A percentile compares a stretch with the other conserved stretches of the same genome.
phyloP scores from a whole-genome alignment of 1,284 basidiomycete genomes.

The Trichosporon ovoides region DNA sequence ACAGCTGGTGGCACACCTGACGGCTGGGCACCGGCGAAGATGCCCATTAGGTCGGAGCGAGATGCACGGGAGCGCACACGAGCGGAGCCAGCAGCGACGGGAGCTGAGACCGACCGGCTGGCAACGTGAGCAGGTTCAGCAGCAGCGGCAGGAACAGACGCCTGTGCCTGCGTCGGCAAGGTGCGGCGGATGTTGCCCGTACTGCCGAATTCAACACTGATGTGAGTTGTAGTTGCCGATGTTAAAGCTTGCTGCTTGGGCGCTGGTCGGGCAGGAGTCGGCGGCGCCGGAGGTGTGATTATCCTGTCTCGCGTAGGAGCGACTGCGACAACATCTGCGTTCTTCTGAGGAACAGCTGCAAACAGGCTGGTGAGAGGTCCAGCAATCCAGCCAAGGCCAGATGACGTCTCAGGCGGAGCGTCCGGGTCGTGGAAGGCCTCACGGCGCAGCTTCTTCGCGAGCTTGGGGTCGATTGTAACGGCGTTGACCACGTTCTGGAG shows the following conservation, averaged over 20 bases:
- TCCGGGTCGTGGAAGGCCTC: constrained; percentile 57
- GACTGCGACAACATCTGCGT: constrained; percentile 12
- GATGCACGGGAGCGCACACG: constrained; percentile 28
- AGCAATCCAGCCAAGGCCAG: constrained; percentile 64
- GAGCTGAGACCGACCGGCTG: constrained; percentile 2
- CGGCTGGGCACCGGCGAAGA: constrained; percentile 71
- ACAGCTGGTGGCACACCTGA: constrained; percentile 47
- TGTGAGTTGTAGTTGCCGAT: constrained; percentile 78
- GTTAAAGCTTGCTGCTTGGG: constrained; percentile 75
- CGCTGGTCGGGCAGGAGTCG: constrained; percentile 47
- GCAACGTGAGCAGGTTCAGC: neutral
- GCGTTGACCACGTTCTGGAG: constrained; percentile 84
- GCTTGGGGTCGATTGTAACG: constrained; percentile 76
- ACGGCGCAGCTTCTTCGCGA: constrained; percentile 62
- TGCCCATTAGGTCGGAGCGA: constrained; percentile 53
- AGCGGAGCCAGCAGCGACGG: neutral
- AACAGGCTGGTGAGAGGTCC: constrained; percentile 49
- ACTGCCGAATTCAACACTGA: constrained; percentile 87
- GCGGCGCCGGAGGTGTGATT: constrained; percentile 11
- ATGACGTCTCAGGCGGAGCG: constrained; percentile 46
- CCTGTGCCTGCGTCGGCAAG: constrained; percentile 51
- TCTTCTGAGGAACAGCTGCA: constrained; percentile 29
- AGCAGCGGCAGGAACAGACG: neutral
- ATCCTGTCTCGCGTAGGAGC: constrained; percentile 3
- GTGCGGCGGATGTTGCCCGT: constrained; percentile 63